Evolutionary conservation across 2,329 filamentous ascomycete genomes (phyloP).

Genomic region (Penicillium sp.): DNA sequence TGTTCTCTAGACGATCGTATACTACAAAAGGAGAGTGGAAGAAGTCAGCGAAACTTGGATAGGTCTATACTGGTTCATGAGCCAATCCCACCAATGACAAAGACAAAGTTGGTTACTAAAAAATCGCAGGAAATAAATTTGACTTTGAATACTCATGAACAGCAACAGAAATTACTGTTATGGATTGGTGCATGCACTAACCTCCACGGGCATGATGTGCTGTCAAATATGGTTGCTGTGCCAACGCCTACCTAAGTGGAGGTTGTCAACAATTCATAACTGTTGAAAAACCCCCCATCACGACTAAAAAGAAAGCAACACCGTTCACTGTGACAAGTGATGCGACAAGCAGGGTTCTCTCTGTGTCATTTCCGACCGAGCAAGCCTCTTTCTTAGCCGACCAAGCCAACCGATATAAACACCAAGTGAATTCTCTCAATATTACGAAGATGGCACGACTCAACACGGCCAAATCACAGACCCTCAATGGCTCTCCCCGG

Average conservation of each 20-base stretch:
- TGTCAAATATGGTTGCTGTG: conserved; percentile 10
- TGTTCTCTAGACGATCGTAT: background rate
- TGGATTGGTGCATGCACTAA: background rate
- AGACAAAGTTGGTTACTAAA: no score
- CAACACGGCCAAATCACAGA: conserved; percentile 23
- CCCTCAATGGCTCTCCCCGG: background rate
- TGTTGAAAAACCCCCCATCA: background rate
- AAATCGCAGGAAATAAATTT: no score
- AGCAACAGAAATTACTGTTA: background rate
- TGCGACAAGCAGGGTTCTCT: background rate
- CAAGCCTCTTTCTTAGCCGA: background rate
- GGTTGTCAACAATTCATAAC: conserved; percentile 1
- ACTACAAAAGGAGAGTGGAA: background rate
- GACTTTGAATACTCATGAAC: no score
- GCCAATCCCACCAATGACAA: background rate
- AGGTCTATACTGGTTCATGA: background rate
- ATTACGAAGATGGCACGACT: conserved; percentile 27
- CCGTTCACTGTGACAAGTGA: background rate
- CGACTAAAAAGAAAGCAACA: background rate
- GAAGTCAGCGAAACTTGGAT: background rate
- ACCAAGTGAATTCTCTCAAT: background rate
- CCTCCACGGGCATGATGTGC: background rate
- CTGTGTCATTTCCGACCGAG: background rate
- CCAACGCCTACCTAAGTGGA: conserved; percentile 10
- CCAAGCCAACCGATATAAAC: background rate